Conservation (phyloP, 1,139 yeast species). For the Pichia sp. region DNA sequence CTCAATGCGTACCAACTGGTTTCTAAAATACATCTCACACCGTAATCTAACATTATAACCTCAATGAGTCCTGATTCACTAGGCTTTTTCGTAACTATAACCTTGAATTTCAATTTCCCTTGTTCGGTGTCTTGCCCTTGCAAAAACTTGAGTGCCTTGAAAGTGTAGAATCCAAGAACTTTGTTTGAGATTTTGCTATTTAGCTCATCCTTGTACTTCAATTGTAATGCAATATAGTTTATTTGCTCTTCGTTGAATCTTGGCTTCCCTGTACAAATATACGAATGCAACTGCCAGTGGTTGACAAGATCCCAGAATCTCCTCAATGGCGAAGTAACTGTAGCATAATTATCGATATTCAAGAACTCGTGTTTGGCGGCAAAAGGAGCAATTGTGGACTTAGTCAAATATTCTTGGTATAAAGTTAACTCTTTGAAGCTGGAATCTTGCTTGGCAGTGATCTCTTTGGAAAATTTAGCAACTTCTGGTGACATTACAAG, state of each 20-base stretch:
- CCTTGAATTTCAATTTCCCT: conserved; percentile 27
- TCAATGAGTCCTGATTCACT: conserved; percentile 35
- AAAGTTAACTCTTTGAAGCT: conserved; percentile 23
- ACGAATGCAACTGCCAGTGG: conserved; percentile 64
- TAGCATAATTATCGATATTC: conserved; percentile 62
- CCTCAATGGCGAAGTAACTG: conserved; percentile 86
- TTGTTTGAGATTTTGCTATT: conserved; percentile 32
- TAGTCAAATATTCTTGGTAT: conserved; percentile 35
- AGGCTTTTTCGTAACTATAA: conserved; percentile 38
- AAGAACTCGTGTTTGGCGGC: conserved; percentile 56
- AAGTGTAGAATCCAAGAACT: conserved; percentile 40
- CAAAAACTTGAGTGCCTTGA: conserved; percentile 37
- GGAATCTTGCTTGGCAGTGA: conserved; percentile 27
- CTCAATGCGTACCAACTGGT: conserved; percentile 31
- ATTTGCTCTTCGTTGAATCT: conserved; percentile 23
- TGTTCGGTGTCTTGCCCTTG: conserved; percentile 23
- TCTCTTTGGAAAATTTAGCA: conserved; percentile 24
- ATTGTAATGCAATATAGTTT: conserved; percentile 27
- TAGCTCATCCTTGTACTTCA: conserved; percentile 28
- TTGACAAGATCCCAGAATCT: conserved; percentile 78
- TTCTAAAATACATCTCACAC: conserved; percentile 30
- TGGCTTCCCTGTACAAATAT: conserved; percentile 27
- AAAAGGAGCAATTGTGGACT: conserved; percentile 38
- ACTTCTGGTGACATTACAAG: conserved; percentile 30
- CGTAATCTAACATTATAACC: conserved; percentile 38